Percentiles rank a stretch among this genome's conserved stretches.
Conservation (phyloP, 352 stramenopile species). For the Globisporangium echinulatum region DNA sequence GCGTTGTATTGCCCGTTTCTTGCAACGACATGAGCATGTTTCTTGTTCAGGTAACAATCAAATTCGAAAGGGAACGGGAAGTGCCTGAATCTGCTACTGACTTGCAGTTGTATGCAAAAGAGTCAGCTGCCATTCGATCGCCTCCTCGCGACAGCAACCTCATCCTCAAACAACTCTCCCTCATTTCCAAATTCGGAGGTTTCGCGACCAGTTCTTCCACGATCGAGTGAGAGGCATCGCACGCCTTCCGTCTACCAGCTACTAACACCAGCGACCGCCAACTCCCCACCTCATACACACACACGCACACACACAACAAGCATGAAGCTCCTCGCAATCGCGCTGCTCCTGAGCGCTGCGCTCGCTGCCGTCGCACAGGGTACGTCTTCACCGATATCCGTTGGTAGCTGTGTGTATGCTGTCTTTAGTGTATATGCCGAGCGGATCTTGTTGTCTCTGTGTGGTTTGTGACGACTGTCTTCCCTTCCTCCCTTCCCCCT, state of each 20-base stretch:
- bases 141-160: too few relatives aligned
- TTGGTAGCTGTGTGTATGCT: too few relatives aligned
- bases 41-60: background rate
- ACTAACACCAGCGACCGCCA: slow-evolving; percentile 1
- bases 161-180: too few relatives aligned
- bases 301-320: background rate
- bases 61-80: background rate
- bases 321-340: slow-evolving; percentile 35
- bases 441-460: too few relatives aligned
- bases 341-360: slow-evolving; percentile 17
- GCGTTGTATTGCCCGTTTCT: too few relatives aligned
- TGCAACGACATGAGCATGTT: too few relatives aligned
- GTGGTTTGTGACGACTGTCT: too few relatives aligned
- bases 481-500: too few relatives aligned
- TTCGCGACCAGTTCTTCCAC: slow-evolving; percentile 3
- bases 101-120: background rate
- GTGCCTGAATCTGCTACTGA: background rate
- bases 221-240: background rate
- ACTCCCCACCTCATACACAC: too few relatives aligned
- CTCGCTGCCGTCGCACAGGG: slow-evolving; percentile 16
- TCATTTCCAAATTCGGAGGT: slow-evolving; percentile 3
- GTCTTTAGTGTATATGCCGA: too few relatives aligned
- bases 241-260: background rate
- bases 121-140: background rate
- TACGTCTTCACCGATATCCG: background rate